Evolutionary conservation across 129 eudicot species (phyloP).

Genomic region (Centella asiatica): DNA sequence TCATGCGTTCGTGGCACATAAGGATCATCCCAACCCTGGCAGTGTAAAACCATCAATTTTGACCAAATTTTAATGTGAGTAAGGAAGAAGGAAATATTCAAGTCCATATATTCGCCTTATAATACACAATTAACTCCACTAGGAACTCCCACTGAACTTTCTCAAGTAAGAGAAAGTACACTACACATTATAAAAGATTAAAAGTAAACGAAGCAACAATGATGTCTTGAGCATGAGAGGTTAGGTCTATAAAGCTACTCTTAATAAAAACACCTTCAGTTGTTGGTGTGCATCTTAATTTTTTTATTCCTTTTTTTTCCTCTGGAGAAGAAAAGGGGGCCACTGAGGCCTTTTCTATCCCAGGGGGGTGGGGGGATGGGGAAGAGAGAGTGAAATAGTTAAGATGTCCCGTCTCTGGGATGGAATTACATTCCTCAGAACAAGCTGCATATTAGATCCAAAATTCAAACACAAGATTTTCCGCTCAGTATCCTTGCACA

Average conservation of each 20-base stretch:
- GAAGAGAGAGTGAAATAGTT: too few species aligned
- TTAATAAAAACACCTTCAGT: too few species aligned
- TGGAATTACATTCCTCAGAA: background rate
- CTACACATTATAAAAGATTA: background rate
- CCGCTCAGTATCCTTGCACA: conserved; percentile 12
- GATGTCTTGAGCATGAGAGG: too few species aligned
- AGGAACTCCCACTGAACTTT: background rate
- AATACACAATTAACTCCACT: background rate
- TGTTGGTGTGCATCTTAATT: too few species aligned
- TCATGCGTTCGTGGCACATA: conserved; percentile 66
- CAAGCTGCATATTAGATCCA: background rate
- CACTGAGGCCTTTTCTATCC: too few species aligned
- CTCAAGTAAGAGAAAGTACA: background rate
- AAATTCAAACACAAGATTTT: too few species aligned
- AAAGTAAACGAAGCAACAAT: background rate
- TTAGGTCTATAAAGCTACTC: too few species aligned
- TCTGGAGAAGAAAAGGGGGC: too few species aligned
- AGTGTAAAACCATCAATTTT: conserved; percentile 13
- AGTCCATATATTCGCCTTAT: too few species aligned
- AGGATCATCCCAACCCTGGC: conserved; percentile 78
- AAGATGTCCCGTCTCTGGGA: background rate
- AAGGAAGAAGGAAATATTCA: too few species aligned
- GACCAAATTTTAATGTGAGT: background rate
- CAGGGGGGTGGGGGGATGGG: too few species aligned
- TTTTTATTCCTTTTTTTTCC: too few species aligned